Evolutionary conservation across 805 yeast species (phyloP), one percentile per base, ranked within the genome.

Genomic region (Candida ponderosae): DNA sequence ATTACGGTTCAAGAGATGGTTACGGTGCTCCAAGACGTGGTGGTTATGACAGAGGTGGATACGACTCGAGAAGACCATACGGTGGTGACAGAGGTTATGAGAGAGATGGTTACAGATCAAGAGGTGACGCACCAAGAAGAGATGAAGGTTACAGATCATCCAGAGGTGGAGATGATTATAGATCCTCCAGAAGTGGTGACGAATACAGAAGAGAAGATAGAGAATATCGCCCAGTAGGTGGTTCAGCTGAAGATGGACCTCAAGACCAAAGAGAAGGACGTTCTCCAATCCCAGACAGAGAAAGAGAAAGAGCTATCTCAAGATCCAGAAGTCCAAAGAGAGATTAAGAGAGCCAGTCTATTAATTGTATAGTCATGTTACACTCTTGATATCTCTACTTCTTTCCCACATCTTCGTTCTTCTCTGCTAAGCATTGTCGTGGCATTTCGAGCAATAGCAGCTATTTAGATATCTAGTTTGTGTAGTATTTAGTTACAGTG

Each of bases 311-410:
- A 46, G 42, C 39, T 18, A 36, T 43, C 17, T 47, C 54, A 14
- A 51, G 56, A 51, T 53, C 59, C 14, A 54, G 59, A 52, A 50
- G 56, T 17, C 60, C 60, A 44, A 43, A 44, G 39, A 50, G 56
- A 41, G 53, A 51, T 33, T 43, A 38, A 21, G n/a, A n/a, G n/a
- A n/a, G n/a, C n/a, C n/a, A n/a, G n/a, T n/a, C n/a, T n/a, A n/a
- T n/a, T n/a, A n/a, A n/a, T n/a, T n/a, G n/a, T n/a, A n/a, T n/a
- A n/a, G n/a, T n/a, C n/a, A n/a, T n/a, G n/a, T n/a, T n/a, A n/a
- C n/a, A n/a, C n/a, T n/a, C n/a, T n/a, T n/a, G n/a, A n/a, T n/a
- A n/a, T n/a, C n/a, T n/a, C n/a, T n/a, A n/a, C n/a, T n/a, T n/a
- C n/a, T n/a, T n/a, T n/a, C n/a, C n/a, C n/a, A n/a, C n/a, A n/a